A percentile compares a stretch with the other conserved stretches of the same genome.
These are phyloP conservation scores for Erythrophleum fordii DNA, from an alignment of 306 rosid species.

Conservation along the genomic window DNA sequence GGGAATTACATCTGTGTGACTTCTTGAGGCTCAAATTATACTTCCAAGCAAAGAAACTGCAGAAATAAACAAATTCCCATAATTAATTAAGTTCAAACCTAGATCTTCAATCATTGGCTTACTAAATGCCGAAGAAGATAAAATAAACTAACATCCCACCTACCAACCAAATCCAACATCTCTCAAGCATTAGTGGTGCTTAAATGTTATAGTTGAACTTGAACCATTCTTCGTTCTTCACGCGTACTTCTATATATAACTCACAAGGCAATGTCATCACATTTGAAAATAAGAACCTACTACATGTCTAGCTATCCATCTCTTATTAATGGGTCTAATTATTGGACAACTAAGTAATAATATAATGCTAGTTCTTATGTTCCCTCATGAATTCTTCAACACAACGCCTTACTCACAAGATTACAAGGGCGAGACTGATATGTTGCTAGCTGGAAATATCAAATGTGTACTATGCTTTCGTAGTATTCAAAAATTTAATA, in stretches of 20 bases:
- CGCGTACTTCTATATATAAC: background rate
- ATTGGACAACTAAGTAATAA: conserved; percentile 12
- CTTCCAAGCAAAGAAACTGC: background rate
- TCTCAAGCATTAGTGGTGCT: background rate
- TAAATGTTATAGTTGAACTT: conserved; percentile 24
- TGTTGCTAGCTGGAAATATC: no score
- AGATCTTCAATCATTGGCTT: conserved; percentile 15
- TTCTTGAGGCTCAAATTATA: conserved; percentile 12
- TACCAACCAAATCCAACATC: conserved; percentile 31
- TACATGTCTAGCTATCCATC: no score
- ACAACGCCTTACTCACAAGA: no score
- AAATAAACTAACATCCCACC: conserved; percentile 34
- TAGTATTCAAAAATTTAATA: no score
- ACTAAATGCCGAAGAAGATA: no score
- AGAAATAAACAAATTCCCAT: background rate
- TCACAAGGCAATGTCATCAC: no score
- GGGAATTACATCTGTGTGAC: background rate
- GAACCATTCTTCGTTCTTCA: conserved; percentile 24
- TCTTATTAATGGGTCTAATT: conserved; percentile 24
- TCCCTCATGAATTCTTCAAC: background rate
- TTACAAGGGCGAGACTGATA: no score
- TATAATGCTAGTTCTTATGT: background rate
- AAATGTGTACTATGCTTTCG: no score
- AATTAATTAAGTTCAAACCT: background rate
- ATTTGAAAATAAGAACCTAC: no score